phyloP scores from a whole-genome alignment of 805 yeast genomes.

The Komagataella ulmi region DNA sequence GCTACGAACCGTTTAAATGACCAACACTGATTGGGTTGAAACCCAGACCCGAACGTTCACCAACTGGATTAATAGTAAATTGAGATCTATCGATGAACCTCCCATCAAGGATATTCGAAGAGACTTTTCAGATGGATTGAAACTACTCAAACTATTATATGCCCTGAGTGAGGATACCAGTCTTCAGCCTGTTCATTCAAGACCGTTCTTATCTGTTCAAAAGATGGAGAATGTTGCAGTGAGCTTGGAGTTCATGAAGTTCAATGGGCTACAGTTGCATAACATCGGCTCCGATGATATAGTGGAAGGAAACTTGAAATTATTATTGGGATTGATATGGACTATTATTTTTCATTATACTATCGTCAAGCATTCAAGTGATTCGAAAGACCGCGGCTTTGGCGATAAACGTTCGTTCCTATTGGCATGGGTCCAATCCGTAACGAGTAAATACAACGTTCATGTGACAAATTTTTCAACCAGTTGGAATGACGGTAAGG shows the following conservation, averaged over 20 bases:
- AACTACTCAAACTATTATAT: conserved; percentile 23
- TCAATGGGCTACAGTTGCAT: conserved; percentile 24
- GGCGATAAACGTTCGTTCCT: conserved; percentile 22
- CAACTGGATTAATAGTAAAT: conserved; percentile 33
- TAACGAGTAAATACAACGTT: conserved; percentile 23
- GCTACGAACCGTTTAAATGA: not conserved
- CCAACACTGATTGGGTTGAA: conserved; percentile 22
- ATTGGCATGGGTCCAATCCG: conserved; percentile 40
- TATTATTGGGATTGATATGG: conserved; percentile 37
- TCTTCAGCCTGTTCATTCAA: conserved; percentile 13
- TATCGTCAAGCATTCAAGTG: conserved; percentile 5
- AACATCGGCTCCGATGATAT: conserved; percentile 37
- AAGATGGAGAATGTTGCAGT: conserved; percentile 32
- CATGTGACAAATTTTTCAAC: conserved; percentile 33
- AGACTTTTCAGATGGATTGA: conserved; percentile 28
- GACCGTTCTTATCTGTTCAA: conserved; percentile 29
- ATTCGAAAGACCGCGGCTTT: not conserved
- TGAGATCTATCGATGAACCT: conserved; percentile 8
- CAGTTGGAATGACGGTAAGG: conserved; percentile 40
- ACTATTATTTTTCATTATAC: conserved; percentile 28
- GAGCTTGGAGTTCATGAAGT: conserved; percentile 25
- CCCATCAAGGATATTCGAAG: conserved; percentile 12
- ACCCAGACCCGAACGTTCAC: conserved; percentile 34
- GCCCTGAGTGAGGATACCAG: conserved; percentile 14
- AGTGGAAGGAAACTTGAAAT: conserved; percentile 31